A percentile compares a stretch with the other conserved stretches of the same genome.
phyloP scores from a whole-genome alignment of 140 eudicot species.

The Senecio squalidus region DNA sequence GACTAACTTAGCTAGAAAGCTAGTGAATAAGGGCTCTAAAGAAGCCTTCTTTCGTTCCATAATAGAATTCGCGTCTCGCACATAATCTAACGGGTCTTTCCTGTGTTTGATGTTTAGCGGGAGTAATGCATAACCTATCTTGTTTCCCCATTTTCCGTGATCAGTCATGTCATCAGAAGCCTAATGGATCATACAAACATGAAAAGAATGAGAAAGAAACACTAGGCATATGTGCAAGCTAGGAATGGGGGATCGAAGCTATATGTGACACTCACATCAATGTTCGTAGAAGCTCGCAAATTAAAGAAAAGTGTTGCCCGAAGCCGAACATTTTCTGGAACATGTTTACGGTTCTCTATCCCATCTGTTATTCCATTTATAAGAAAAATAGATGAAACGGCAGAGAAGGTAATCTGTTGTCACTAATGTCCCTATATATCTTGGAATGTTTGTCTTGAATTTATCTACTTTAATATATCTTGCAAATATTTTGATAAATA shows the following conservation, averaged over 20 bases:
- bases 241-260: not conserved
- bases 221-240: not conserved
- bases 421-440: not conserved
- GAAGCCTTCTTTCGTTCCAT: constrained; percentile 30
- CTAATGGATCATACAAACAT: constrained; percentile 15
- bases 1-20: constrained; percentile 3
- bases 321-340: constrained; percentile 38
- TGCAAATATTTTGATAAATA: not conserved
- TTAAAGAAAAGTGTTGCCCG: constrained; percentile 54
- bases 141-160: constrained; percentile 34
- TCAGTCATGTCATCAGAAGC: constrained; percentile 20
- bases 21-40: constrained; percentile 29
- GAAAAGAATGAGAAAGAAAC: not conserved
- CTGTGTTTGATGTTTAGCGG: constrained; percentile 21
- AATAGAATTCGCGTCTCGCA: constrained; percentile 21
- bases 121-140: constrained; percentile 27
- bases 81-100: constrained; percentile 32
- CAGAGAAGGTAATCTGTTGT: not conserved
- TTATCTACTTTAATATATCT: not conserved
- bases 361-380: not conserved
- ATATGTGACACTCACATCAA: constrained; percentile 36
- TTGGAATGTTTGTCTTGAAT: not conserved
- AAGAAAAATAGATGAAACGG: not conserved
- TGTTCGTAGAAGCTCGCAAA: constrained; percentile 36
- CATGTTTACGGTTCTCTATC: not conserved